phyloP scores from a whole-genome alignment of 768 basidiomycete species.

The Lactarius akahatsu region DNA sequence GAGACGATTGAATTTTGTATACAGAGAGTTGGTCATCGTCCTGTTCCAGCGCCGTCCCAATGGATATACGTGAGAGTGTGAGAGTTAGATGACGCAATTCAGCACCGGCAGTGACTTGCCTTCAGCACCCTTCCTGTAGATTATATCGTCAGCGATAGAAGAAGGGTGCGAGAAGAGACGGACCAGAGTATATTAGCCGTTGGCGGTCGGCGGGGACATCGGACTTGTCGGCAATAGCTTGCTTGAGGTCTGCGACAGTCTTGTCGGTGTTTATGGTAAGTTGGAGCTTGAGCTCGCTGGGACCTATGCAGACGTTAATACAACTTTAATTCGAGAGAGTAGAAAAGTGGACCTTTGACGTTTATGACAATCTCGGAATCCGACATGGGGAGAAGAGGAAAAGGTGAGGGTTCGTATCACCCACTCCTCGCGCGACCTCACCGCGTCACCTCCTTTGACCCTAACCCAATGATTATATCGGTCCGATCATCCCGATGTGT shows the following conservation, averaged over 20 bases:
- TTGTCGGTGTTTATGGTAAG: constrained; percentile 79
- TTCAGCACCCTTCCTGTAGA: constrained; percentile 68
- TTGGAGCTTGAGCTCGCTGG: constrained; percentile 90
- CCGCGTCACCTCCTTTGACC: constrained; percentile 17
- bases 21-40: constrained; percentile 78
- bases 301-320: constrained; percentile 48
- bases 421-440: not conserved
- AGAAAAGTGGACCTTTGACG: constrained; percentile 23
- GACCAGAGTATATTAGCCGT: constrained; percentile 89
- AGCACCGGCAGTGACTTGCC: constrained; percentile 39
- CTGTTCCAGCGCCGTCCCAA: constrained; percentile 38
- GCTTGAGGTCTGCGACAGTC: constrained; percentile 88
- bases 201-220: constrained; percentile 87
- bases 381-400: constrained; percentile 20
- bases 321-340: not conserved
- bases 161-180: constrained; percentile 30
- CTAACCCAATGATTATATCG: constrained; percentile 8
- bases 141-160: not conserved
- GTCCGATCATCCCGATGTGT: not conserved
- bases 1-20: constrained; percentile 88
- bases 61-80: constrained; percentile 11
- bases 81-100: constrained; percentile 4
- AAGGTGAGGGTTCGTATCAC: constrained; percentile 14
- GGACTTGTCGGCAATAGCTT: constrained; percentile 79
- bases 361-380: constrained; percentile 37